Base-by-base conservation (phyloP, 495 filamentous ascomycete species). In the Pyrenula aspistea region DNA sequence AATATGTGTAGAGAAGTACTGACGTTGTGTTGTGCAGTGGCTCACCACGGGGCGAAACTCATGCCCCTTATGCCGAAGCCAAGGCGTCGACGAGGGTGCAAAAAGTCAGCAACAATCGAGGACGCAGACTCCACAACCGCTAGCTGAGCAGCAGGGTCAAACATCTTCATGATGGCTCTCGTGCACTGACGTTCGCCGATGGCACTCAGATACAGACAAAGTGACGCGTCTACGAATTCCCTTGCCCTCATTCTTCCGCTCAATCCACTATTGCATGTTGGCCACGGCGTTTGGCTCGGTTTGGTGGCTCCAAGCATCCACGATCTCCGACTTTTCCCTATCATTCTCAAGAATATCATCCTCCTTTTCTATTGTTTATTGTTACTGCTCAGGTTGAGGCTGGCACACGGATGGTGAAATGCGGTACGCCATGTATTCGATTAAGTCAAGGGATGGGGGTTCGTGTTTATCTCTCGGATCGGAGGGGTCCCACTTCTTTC, bases 41-140 rank as follows among this genome's bases (percentile, higher is more conserved):
- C 72, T 89, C 19, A 89, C 85, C 21, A 88, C 85, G 22, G 86
- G 86, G 47, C 84, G 86, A 58, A 89, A 89, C 65, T 89, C 86
- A 1, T 89, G 86, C 57, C 86, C 86, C 23, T 74, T 89, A 1
- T 89, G 86, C 64, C 73, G 86, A 60, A 82, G 83, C 24, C 81
- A 86, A 65, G 86, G 86, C 23, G 86, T 89, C n/a, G 74, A 78
- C 55, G 80, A 83, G 62, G 76, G 75, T n/a, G 51, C 51, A 42
- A 42, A 42, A 15, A 15, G 15, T 4, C 31, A 42, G 31, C 31
- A 42, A 15, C 15, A 4, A 8, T 42, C 31, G 15, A 4, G 15
- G 15, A 8, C 31, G 15, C 31, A 42, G 15, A 8, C 31, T 8
- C 31, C 4, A 42, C 31, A 42, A 42, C 31, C 4, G 31, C 31